Base-by-base conservation (phyloP, 2,329 filamentous ascomycete species). In the Ambrosiella cleistominuta region DNA sequence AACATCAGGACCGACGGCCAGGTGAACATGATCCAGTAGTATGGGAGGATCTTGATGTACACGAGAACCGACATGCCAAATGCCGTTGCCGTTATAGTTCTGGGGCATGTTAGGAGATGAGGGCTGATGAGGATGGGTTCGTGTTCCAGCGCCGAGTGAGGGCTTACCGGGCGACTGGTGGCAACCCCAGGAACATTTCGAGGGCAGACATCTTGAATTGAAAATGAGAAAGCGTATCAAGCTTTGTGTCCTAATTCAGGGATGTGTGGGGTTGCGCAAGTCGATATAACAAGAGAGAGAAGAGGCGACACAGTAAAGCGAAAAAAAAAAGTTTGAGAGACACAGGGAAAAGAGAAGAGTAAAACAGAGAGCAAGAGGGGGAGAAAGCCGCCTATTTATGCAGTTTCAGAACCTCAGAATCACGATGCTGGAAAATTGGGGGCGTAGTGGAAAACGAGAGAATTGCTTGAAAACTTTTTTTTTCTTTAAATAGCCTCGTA, bases 51-150 rank as follows among this genome's bases (percentile, higher is more conserved):
- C 17, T 75, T 70, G 50, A 78, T 71, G 65, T 82, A 74, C 45
- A 82, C 74, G 39, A 79, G 70, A 45, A 80, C 66, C 15, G 85
- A 88, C 51, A 82, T 72, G 58, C 75, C 66, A 62, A 86, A 75
- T 55, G 81, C 75, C 58, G 76, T 72, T 62, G 81, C 78, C 66
- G 82, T 80, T 61, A 87, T 70, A 61, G 81, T 86, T 72, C 85
- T 88, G 69, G n/a, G 47, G 53, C 42, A 36, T 53, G 58, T 57
- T 60, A 60, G 58, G 54, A 63, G 27, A 27, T 27, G 27, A 3
- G 66, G 64, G 19, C 58, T 7, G 39, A 17, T 53, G 44, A 17
- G 15, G 50, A 27, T 51, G 47, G 15, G 27, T 11, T 51, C 9
- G 6, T 11, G 12, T n/a, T 19, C 13, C 47, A 51, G 47, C 17